phyloP scores from a whole-genome alignment of 1,284 basidiomycete species.

The Mycena citricolor region DNA sequence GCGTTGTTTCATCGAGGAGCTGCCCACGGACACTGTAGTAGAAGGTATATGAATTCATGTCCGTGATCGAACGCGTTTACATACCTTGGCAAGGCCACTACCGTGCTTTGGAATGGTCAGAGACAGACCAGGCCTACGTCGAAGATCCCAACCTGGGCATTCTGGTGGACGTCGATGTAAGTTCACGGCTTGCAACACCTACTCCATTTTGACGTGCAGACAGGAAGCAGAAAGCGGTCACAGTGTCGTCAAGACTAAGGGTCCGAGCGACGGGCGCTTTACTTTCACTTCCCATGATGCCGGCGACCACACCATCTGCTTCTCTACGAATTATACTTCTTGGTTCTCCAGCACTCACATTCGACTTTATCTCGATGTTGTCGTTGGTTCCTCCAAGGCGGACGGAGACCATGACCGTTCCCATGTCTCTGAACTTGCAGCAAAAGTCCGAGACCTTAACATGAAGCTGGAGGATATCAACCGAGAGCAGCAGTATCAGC shows the following conservation, averaged over 20 bases:
- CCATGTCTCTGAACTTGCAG: constrained; percentile 86
- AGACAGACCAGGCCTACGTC: constrained; percentile 66
- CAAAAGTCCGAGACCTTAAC: constrained; percentile 90
- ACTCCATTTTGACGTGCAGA: constrained; percentile 4
- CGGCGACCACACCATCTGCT: constrained; percentile 96
- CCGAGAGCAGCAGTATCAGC: constrained; percentile 96
- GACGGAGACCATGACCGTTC: constrained; percentile 81
- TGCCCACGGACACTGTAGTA: constrained; percentile 95
- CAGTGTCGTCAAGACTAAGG: constrained; percentile 83
- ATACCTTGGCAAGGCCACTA: constrained; percentile 72
- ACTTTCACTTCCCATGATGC: constrained; percentile 97
- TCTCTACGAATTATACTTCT: constrained; percentile 84
- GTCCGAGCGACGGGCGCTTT: constrained; percentile 88
- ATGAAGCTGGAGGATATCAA: constrained; percentile 90
- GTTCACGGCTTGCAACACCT: constrained; percentile 17
- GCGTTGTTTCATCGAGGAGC: constrained; percentile 95
- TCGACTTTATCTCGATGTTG: constrained; percentile 92
- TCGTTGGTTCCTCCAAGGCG: constrained; percentile 83
- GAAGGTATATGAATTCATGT: constrained; percentile 63
- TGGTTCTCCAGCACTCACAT: constrained; percentile 90
- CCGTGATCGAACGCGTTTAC: neutral
- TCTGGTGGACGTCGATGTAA: constrained; percentile 85
- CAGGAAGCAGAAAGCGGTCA: constrained; percentile 81
- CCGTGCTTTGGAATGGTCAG: constrained; percentile 88
- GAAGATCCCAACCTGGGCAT: constrained; percentile 84